These are phyloP conservation scores for Trichoderma pleuroti DNA, from an alignment of 2,329 filamentous ascomycete species.

Conservation along the genomic window DNA sequence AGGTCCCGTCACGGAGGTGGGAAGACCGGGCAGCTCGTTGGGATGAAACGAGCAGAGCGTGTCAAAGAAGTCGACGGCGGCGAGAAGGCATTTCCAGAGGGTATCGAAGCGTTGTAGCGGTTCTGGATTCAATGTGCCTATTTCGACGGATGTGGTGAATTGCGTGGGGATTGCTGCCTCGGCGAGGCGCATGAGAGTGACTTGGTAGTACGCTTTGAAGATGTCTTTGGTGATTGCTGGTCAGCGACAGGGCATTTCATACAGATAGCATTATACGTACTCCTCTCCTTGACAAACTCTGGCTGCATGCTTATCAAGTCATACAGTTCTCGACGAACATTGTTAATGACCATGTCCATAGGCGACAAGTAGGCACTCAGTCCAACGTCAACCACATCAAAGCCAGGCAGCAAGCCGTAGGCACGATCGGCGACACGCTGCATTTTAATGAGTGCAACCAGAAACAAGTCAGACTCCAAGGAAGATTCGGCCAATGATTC, in stretches of 20 bases:
- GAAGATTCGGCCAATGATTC: conserved; percentile 30
- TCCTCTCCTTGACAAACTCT: conserved; percentile 22
- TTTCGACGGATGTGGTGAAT: conserved; percentile 19
- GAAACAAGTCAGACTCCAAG: conserved; percentile 31
- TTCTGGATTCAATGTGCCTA: conserved; percentile 10
- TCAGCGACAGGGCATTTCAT: neutral
- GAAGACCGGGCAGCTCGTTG: conserved; percentile 28
- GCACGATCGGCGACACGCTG: conserved; percentile 34
- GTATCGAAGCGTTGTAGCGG: conserved; percentile 33
- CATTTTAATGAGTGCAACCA: conserved; percentile 34
- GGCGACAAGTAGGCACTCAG: conserved; percentile 26
- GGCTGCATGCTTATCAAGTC: conserved; percentile 25
- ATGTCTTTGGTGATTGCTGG: conserved; percentile 25
- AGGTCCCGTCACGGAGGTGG: conserved; percentile 30
- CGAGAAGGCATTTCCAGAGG: conserved; percentile 38
- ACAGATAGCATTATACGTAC: conserved; percentile 17
- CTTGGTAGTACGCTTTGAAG: conserved; percentile 35
- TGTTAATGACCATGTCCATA: conserved; percentile 34
- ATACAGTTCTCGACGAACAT: conserved; percentile 34
- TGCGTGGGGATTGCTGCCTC: conserved; percentile 36
- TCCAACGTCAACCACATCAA: conserved; percentile 12
- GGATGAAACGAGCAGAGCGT: conserved; percentile 28
- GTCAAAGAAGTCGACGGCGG: conserved; percentile 28
- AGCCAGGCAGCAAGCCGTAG: conserved; percentile 26
- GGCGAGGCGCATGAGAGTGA: conserved; percentile 35